Conservation (phyloP, 2,329 filamentous ascomycete genomes). For the Penicillium digitatum region DNA sequence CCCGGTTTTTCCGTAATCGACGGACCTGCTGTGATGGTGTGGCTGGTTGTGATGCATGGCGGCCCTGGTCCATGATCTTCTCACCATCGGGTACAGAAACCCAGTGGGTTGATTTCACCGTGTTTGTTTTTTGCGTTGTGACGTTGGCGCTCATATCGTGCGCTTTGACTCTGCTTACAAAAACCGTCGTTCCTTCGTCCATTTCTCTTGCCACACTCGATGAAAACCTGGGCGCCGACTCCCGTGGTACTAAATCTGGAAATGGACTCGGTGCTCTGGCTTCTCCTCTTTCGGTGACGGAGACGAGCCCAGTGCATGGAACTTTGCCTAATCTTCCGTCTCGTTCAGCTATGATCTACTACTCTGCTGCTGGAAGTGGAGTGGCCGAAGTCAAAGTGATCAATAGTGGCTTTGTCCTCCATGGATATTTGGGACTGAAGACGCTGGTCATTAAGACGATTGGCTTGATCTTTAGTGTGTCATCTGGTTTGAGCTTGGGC, state of each 20-base stretch:
- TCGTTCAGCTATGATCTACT: slow-evolving; percentile 78
- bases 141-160: slow-evolving; percentile 68
- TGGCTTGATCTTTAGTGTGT: slow-evolving; percentile 80
- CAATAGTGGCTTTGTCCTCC: slow-evolving; percentile 93
- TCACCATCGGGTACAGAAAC: slow-evolving; percentile 46
- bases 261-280: slow-evolving; percentile 39
- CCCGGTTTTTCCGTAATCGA: slow-evolving; percentile 68
- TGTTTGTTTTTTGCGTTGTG: slow-evolving; percentile 71
- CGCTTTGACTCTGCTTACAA: slow-evolving; percentile 78
- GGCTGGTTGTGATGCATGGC: slow-evolving; percentile 57
- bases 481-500: slow-evolving; percentile 86
- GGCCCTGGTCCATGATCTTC: slow-evolving; percentile 63
- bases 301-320: slow-evolving; percentile 38
- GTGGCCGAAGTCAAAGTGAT: slow-evolving; percentile 98
- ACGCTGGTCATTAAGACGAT: slow-evolving; percentile 82
- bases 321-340: slow-evolving; percentile 30
- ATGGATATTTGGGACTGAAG: slow-evolving; percentile 86
- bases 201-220: slow-evolving; percentile 84
- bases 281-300: slow-evolving; percentile 39
- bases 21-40: slow-evolving; percentile 60
- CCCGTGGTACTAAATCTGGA: slow-evolving; percentile 45
- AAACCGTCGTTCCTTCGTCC: slow-evolving; percentile 86
- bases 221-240: slow-evolving; percentile 78
- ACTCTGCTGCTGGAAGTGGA: slow-evolving; percentile 90
- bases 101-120: slow-evolving; percentile 68